Evolutionary conservation across 495 filamentous ascomycete genomes (phyloP).

Genomic region (Penicillium desertorum): DNA sequence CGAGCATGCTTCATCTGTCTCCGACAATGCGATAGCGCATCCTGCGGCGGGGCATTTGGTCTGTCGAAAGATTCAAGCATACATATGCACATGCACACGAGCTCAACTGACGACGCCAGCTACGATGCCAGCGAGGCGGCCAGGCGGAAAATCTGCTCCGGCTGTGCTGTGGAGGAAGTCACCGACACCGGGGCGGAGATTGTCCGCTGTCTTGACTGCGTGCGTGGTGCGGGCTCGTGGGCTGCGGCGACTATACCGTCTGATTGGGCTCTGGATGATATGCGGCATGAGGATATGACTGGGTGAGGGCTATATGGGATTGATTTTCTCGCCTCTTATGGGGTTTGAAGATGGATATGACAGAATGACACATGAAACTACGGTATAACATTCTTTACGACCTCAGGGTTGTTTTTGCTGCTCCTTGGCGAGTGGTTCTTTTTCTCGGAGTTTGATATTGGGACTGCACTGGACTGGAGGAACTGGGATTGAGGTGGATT

Average conservation of each 20-base stretch:
- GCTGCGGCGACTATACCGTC: conserved; percentile 6
- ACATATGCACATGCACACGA: conserved; percentile 5
- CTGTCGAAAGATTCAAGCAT: background rate
- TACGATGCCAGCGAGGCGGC: conserved; percentile 4
- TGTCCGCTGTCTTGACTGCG: conserved; percentile 43
- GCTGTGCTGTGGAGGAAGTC: conserved; percentile 46
- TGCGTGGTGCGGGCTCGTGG: conserved; percentile 22
- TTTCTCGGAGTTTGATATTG: conserved; percentile 6
- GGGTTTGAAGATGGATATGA: background rate
- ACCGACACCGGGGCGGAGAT: conserved; percentile 41
- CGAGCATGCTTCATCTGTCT: conserved; percentile 55
- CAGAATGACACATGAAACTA: conserved; percentile 10
- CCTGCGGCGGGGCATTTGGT: conserved; percentile 25
- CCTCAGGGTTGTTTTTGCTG: conserved; percentile 2
- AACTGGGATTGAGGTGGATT: background rate
- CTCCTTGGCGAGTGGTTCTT: conserved; percentile 4
- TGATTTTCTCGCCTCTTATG: background rate
- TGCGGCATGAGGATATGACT: conserved; percentile 8
- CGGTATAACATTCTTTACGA: background rate
- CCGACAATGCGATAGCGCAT: conserved; percentile 43
- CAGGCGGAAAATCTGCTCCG: conserved; percentile 40
- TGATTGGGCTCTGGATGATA: conserved; percentile 22
- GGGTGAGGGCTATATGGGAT: background rate
- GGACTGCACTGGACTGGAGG: background rate
- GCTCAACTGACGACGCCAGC: conserved; percentile 3